Evolutionary conservation across 106 monocot genomes (phyloP), one percentile per base, ranked within the genome.

Genomic region (Alisma plantagoaquatica): DNA sequence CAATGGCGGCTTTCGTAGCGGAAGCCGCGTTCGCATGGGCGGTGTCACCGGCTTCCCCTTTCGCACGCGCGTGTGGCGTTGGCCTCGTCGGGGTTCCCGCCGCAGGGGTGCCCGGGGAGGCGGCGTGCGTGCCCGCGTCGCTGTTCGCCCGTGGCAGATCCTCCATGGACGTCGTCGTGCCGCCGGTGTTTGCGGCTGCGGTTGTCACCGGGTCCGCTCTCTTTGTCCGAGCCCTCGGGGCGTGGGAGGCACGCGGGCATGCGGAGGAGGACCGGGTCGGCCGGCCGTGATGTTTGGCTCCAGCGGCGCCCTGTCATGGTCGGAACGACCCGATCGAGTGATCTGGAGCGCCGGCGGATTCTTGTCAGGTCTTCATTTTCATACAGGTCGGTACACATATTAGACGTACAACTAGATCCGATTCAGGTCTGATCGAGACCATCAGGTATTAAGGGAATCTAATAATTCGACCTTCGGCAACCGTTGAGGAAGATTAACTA

Each of bases 21-120:
- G 88, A 88, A 67, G 25, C 83, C 26, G 72, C 83, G 2, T 88
- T 83, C 58, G 67, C 67, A 12, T 75, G 73, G 72, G 78, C 83
- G 2, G 61, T 79, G 8, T 61, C 70, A 11, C 81, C 76, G n/a
- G 53, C 75, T 3, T 74, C 81, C 4, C 9, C 62, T 19, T 74
- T 81, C 43, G 32, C 80, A 1, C 38, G 53, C 10, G 45, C 57
- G 15, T 61, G 61, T 29, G 46, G 35, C n/a, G 33, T 25, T 5
- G 61, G 31, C 3, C 50, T 49, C 27, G 10, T 17, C 23, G 66
- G 82, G 43, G 61, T 72, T 51, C 59, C 78, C 15, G 78, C 82
- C 32, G 14, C 62, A 20, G 79, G 74, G 12, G 65, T 64, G 4
- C 61, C 65, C 33, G 61, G 60, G 41, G 78, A 79, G 74, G 69